A percentile compares a stretch with the other conserved stretches of the same genome.
Evolutionary conservation across 2,329 filamentous ascomycete species (phyloP).

Genomic region (Zymoseptoria pseudotritici): DNA sequence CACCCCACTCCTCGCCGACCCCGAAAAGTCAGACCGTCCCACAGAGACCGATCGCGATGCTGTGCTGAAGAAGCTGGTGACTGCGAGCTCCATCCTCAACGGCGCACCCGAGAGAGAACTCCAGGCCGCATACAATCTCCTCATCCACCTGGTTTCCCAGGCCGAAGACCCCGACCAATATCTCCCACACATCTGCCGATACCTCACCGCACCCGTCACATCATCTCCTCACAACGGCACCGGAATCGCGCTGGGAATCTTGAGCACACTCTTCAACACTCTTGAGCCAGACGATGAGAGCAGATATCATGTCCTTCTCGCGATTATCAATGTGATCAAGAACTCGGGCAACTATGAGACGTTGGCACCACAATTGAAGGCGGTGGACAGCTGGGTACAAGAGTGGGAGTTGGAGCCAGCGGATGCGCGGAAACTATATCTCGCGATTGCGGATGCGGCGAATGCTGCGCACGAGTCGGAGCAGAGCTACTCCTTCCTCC

Average conservation of each 20-base stretch:
- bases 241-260: conserved; percentile 77
- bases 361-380: conserved; percentile 73
- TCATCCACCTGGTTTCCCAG: conserved; percentile 86
- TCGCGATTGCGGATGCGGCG: conserved; percentile 74
- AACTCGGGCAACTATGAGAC: conserved; percentile 60
- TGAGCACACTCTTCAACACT: conserved; percentile 96
- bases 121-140: conserved; percentile 90
- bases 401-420: conserved; percentile 78
- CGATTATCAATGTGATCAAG: conserved; percentile 78
- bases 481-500: conserved; percentile 65
- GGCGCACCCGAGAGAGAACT: conserved; percentile 92
- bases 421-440: conserved; percentile 75
- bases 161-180: conserved; percentile 78
- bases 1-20: conserved; percentile 54
- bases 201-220: conserved; percentile 78
- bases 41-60: conserved; percentile 66
- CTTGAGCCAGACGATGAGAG: conserved; percentile 67
- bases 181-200: conserved; percentile 79
- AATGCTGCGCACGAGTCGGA: conserved; percentile 68
- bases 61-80: conserved; percentile 80
- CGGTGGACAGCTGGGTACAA: conserved; percentile 72
- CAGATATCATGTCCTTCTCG: conserved; percentile 83
- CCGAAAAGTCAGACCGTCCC: conserved; percentile 36
- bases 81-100: conserved; percentile 69
- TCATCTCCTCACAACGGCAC: conserved; percentile 79